Evolutionary conservation across 2,329 filamentous ascomycete species (phyloP).

Genomic region (Pyricularia pennisetigena): DNA sequence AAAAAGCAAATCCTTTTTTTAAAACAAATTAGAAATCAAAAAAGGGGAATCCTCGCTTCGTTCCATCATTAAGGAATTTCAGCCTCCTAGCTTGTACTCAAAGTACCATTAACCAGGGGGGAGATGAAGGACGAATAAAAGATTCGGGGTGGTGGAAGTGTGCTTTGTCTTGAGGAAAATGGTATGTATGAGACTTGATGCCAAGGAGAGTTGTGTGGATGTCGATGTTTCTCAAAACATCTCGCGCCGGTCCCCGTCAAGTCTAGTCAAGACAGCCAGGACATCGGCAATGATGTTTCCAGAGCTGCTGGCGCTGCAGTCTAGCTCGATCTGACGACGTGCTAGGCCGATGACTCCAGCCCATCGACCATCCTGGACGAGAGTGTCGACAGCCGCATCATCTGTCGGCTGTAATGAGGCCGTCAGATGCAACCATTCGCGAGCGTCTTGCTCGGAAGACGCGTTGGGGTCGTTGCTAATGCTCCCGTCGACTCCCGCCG

Average conservation of each 20-base stretch:
- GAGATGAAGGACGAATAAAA: not conserved
- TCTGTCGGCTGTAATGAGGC: slow-evolving; percentile 29
- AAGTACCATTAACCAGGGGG: not conserved
- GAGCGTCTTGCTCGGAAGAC: slow-evolving; percentile 16
- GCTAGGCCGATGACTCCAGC: slow-evolving; percentile 37
- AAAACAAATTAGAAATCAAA: not conserved
- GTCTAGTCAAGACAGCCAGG: slow-evolving; percentile 37
- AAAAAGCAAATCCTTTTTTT: not conserved
- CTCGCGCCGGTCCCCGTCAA: slow-evolving; percentile 34
- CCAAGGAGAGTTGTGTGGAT: not conserved
- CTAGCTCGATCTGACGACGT: slow-evolving; percentile 33
- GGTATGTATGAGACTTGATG: not conserved
- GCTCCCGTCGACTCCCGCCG: not conserved
- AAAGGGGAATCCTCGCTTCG: not conserved
- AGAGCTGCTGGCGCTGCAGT: slow-evolving; percentile 37
- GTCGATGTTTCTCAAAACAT: slow-evolving; percentile 24
- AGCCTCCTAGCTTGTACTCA: not conserved
- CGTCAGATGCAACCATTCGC: slow-evolving; percentile 29
- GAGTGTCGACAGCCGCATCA: slow-evolving; percentile 14
- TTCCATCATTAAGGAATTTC: not conserved
- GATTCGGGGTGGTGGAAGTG: not conserved
- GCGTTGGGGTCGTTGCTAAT: slow-evolving; percentile 9
- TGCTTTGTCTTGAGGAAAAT: not conserved
- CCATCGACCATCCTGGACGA: slow-evolving; percentile 29
- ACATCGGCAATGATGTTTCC: slow-evolving; percentile 41